Conservation (phyloP, 2,329 filamentous ascomycete species). For the Phoma sp. region DNA sequence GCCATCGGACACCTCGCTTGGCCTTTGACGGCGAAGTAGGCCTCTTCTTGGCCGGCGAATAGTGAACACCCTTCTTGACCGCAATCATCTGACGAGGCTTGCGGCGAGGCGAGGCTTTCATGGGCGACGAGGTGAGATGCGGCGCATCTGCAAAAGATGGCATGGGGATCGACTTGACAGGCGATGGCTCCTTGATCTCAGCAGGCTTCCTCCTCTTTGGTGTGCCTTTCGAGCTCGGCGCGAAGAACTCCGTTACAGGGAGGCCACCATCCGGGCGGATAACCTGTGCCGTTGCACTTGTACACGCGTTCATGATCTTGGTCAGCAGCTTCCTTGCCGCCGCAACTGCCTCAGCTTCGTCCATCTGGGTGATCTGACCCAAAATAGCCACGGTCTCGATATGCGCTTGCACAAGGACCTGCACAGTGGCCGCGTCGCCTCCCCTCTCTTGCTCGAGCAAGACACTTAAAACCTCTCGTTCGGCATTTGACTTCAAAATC, state of each 20-base stretch:
- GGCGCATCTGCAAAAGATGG: constrained; percentile 41
- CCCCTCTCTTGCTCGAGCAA: constrained; percentile 84
- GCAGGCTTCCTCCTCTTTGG: constrained; percentile 71
- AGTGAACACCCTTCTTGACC: constrained; percentile 74
- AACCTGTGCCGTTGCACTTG: constrained; percentile 76
- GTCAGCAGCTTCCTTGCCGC: constrained; percentile 79
- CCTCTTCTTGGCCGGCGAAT: constrained; percentile 82
- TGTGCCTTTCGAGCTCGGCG: constrained; percentile 74
- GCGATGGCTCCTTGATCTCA: constrained; percentile 55
- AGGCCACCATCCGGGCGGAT: constrained; percentile 85
- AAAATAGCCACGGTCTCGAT: constrained; percentile 90
- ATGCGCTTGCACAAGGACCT: constrained; percentile 84
- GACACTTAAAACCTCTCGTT: constrained; percentile 76
- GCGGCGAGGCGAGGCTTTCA: constrained; percentile 80
- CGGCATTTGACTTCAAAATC: constrained; percentile 80
- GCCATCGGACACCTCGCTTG: constrained; percentile 87
- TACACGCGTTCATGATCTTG: constrained; percentile 78
- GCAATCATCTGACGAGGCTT: constrained; percentile 62
- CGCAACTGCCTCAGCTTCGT: constrained; percentile 79
- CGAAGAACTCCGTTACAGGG: constrained; percentile 67
- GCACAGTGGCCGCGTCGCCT: constrained; percentile 77
- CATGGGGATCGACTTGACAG: constrained; percentile 50
- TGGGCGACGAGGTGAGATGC: constrained; percentile 64
- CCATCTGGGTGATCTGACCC: constrained; percentile 80
- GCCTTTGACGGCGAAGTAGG: constrained; percentile 57